Evolutionary conservation across 1,139 yeast genomes (phyloP), one percentile per base, ranked within the genome.

Genomic region (Pichiaceae sp.): DNA sequence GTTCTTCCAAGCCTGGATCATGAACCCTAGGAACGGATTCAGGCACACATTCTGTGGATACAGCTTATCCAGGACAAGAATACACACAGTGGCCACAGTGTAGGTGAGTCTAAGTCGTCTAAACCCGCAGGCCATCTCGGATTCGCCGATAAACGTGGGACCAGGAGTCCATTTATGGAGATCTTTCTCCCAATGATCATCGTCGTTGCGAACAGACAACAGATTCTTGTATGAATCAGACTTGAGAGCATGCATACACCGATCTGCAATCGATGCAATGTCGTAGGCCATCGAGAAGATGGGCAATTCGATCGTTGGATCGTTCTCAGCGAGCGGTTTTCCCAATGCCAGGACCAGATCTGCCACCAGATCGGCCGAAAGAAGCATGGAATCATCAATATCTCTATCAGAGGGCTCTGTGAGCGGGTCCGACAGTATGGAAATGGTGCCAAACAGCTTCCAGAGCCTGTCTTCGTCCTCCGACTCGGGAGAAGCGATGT

Each of bases 321-420:
- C 37, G 9, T 39, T 38, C 29, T 42, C 35, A 38, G 38, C 54
- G 34, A 16, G 40, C 33, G 38, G 54, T 47, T 50, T 56, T 28
- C 56, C 47, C 15, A 73, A 52, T 0, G 74, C 75, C 5, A 79
- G 60, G 17, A 73, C 59, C 32, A 75, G 46, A 42, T 74, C 75
- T 4, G 81, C 66, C 4, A 78, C 46, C 7, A 66, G 53, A 41
- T 76, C 78, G 9, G 79, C 56, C 21, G 85, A 76, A 15, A 78
- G 59, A 0, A 75, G 48, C 40, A 45, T 42, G 32, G 47, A 49
- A 35, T 52, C 57, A 23, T 62, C 55, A 1, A 58, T 52, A 17
- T 75, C 78, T n/a, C 68, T 67, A 26, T 79, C 83, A 31, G 71
- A 70, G 0, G 89, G 87, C 44, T 78, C 86, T 1, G 85, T 75